Evolutionary conservation across 805 yeast genomes (phyloP).

Genomic region (Candida piceae): DNA sequence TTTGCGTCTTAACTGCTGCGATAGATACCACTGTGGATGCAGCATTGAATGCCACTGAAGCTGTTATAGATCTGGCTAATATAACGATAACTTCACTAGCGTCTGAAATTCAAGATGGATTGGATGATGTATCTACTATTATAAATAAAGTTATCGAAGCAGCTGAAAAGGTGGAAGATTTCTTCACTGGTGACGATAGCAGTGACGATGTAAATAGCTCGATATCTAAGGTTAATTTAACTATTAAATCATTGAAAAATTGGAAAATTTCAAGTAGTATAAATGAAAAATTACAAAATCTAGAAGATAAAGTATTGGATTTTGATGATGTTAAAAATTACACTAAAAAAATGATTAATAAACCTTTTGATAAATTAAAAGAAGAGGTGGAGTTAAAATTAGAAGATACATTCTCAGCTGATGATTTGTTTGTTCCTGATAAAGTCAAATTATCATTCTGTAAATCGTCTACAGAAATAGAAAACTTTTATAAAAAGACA

Average conservation of each 20-base stretch:
- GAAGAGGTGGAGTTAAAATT: slow-evolving; percentile 29
- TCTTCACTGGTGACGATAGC: slow-evolving; percentile 47
- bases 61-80: slow-evolving; percentile 57
- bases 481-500: slow-evolving; percentile 32
- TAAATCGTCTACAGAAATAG: slow-evolving; percentile 35
- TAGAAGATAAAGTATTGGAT: slow-evolving; percentile 54
- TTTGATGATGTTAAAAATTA: slow-evolving; percentile 59
- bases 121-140: slow-evolving; percentile 52
- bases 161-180: slow-evolving; percentile 40
- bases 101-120: slow-evolving; percentile 58
- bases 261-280: slow-evolving; percentile 64
- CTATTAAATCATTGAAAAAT: slow-evolving; percentile 49
- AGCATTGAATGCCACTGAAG: slow-evolving; percentile 69
- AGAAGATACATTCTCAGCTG: slow-evolving; percentile 18
- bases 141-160: slow-evolving; percentile 49
- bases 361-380: slow-evolving; percentile 54
- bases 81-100: slow-evolving; percentile 50
- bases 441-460: slow-evolving; percentile 33
- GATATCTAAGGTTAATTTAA: slow-evolving; percentile 48
- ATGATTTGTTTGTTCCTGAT: slow-evolving; percentile 37
- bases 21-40: slow-evolving; percentile 67
- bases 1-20: slow-evolving; percentile 72
- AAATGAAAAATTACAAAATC: slow-evolving; percentile 46
- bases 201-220: slow-evolving; percentile 27
- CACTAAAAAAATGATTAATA: slow-evolving; percentile 47